phyloP scores from a whole-genome alignment of 768 basidiomycete genomes.

The Trametes gibbosa region DNA sequence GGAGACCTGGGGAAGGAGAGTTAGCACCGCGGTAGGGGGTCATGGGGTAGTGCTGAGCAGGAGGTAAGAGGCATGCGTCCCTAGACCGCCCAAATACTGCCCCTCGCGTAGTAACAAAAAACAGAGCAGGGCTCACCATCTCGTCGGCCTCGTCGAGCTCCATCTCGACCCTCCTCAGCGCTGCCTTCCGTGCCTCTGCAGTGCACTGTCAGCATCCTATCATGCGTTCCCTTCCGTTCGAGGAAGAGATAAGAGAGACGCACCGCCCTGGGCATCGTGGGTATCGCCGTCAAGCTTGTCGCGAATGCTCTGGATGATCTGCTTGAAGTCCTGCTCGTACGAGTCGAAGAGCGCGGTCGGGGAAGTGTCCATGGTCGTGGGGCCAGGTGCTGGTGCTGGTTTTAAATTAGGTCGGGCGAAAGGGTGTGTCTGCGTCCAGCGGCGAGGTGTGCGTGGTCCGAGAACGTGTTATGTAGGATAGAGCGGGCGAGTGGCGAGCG shows the following conservation, averaged over 20 bases:
- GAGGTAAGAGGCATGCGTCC: too few relatives aligned
- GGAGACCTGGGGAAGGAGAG: slow-evolving; percentile 59
- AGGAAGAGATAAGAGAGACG: slow-evolving; percentile 20
- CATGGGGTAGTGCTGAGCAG: too few relatives aligned
- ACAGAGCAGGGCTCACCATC: slow-evolving; percentile 57
- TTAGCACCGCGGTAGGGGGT: not conserved
- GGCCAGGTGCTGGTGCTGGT: too few relatives aligned
- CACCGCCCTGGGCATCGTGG: slow-evolving; percentile 68
- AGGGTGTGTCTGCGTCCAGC: not conserved
- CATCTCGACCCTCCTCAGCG: slow-evolving; percentile 83
- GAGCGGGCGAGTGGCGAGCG: too few relatives aligned
- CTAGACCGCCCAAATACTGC: too few relatives aligned
- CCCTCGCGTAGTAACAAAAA: not conserved
- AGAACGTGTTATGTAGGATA: too few relatives aligned
- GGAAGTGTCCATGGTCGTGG: slow-evolving; percentile 65
- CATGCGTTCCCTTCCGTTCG: not conserved
- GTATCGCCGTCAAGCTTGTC: slow-evolving; percentile 74
- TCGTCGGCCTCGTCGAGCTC: slow-evolving; percentile 98
- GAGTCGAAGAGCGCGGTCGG: slow-evolving; percentile 85
- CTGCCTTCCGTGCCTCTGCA: slow-evolving; percentile 77
- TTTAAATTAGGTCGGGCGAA: too few relatives aligned
- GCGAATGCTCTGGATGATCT: slow-evolving; percentile 71
- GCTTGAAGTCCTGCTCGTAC: slow-evolving; percentile 90
- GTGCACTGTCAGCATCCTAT: not conserved
- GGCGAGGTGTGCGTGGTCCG: too few relatives aligned